Evolutionary conservation across 1,139 yeast genomes (phyloP).

Genomic region (Pichia sp.): DNA sequence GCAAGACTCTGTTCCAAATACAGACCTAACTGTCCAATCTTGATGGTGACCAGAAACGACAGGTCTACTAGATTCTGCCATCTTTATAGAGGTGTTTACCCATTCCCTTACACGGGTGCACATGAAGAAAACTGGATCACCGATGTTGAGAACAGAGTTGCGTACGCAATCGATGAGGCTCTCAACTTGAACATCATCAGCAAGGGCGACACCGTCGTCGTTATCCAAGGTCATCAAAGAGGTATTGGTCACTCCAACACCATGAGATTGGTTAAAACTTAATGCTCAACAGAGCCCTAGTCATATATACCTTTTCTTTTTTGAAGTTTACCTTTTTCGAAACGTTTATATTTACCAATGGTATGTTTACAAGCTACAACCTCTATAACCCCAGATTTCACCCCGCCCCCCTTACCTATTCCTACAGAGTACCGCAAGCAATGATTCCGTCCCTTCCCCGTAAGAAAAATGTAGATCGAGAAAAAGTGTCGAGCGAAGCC

Average conservation of each 20-base stretch:
- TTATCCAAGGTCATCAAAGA: conserved; percentile 98
- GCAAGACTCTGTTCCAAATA: conserved; percentile 96
- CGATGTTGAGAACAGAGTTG: conserved; percentile 92
- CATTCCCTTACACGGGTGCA: conserved; percentile 73
- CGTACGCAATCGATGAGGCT: conserved; percentile 92
- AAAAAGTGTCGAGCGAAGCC: too few relatives aligned
- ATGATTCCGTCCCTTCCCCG: too few relatives aligned
- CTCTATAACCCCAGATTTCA: too few relatives aligned
- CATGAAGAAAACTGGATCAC: conserved; percentile 86
- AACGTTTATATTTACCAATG: too few relatives aligned
- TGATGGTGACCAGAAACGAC: conserved; percentile 96
- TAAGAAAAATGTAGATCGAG: too few relatives aligned
- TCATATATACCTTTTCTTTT: too few relatives aligned
- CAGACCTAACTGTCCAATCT: conserved; percentile 95
- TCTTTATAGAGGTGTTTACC: conserved; percentile 97
- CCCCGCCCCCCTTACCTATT: too few relatives aligned
- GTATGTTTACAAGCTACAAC: too few relatives aligned
- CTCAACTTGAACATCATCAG: conserved; percentile 77
- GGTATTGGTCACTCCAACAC: conserved; percentile 99
- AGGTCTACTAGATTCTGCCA: conserved; percentile 93
- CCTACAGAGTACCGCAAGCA: too few relatives aligned
- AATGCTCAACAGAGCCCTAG: not conserved
- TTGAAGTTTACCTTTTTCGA: too few relatives aligned
- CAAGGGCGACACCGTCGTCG: conserved; percentile 86
- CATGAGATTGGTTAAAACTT: conserved; percentile 52